A percentile compares a stretch with the other conserved stretches of the same genome.
Conservation (phyloP, 2,329 filamentous ascomycete genomes). For the Endothia cerciana region DNA sequence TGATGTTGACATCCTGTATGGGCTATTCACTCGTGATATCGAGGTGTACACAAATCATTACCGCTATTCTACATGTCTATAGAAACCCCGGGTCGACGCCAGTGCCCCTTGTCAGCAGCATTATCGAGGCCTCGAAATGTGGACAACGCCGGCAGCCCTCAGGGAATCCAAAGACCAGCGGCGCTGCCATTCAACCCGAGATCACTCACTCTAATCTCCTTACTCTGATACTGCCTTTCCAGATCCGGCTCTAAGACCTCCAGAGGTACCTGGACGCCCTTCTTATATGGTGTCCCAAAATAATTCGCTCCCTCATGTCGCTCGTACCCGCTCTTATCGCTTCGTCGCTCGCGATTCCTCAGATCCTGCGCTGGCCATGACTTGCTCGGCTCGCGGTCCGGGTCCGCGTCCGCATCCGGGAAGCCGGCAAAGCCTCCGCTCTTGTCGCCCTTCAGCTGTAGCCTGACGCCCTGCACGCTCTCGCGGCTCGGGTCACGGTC, state of each 20-base stretch:
- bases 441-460: constrained; percentile 29
- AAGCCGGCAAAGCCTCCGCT: constrained; percentile 29
- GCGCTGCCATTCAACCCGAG: constrained; percentile 31
- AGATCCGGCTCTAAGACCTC: constrained; percentile 28
- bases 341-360: constrained; percentile 16
- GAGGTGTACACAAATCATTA: not conserved
- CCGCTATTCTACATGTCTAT: not conserved
- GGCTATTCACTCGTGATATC: not conserved
- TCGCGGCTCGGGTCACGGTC: constrained; percentile 41
- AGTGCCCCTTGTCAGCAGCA: not conserved
- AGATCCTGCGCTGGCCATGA: constrained; percentile 19
- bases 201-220: constrained; percentile 30
- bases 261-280: constrained; percentile 22
- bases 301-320: constrained; percentile 29
- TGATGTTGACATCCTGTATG: no score
- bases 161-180: constrained; percentile 27
- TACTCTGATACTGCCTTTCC: constrained; percentile 20
- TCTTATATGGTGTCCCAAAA: constrained; percentile 31
- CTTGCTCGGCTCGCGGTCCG: not conserved
- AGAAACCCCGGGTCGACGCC: not conserved
- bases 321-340: constrained; percentile 14
- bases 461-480: constrained; percentile 34
- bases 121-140: no score
- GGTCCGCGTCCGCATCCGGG: not conserved
- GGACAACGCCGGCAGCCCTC: not conserved